Base-by-base conservation (phyloP, 1,284 basidiomycete genomes). In the Chalciporus sp. region DNA sequence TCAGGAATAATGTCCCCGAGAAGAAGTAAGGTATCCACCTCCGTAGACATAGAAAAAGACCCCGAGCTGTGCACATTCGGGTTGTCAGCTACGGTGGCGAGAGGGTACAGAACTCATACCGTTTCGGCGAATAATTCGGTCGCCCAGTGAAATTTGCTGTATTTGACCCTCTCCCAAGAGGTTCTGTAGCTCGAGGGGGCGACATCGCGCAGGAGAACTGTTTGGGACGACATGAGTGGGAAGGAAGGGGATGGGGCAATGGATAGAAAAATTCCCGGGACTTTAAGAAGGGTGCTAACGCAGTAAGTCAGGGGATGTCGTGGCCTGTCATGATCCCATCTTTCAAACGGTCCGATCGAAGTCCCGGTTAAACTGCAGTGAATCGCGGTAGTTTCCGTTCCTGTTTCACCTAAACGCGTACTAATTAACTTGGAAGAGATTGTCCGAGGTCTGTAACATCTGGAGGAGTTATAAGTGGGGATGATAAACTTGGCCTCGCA, bases 101-200 rank as follows among this genome's bases (percentile, higher is more conserved):
- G 12, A 20, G 4, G 1, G 6, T 23, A 23, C 23, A 12, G 26
- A 28, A n/a, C 10, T 73, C 65, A 35, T 63, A 86, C 85, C 52
- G 75, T 73, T 70, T 88, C 85, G 26, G 84, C 85, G 40, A 85
- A 72, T 60, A 79, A 76, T 66, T 88, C 81, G 19, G 81, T 72
- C 2, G 80, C 56, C 78, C 80, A 79, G 57, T 83, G 82, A 6
- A 78, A 65, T 41, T 75, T 69, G 28, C 67, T 72, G 61, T 84
- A 78, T 43, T 83, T 74, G 57, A 72, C 64, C 47, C 72, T 77
- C 63, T 88, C 85, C 82, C 85, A 87, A 29, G 66, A 56, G 3
- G 61, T 58, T 59, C 84, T 71, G 45, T 78, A 60, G 23, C 63
- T 65, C 17, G 76, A 70, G 29, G 76, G 77, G 33, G 65, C 62